Percentiles rank a stretch among this genome's conserved stretches.
Evolutionary conservation across 2,329 filamentous ascomycete species (phyloP).

Genomic region (Biscogniauxia sp.): DNA sequence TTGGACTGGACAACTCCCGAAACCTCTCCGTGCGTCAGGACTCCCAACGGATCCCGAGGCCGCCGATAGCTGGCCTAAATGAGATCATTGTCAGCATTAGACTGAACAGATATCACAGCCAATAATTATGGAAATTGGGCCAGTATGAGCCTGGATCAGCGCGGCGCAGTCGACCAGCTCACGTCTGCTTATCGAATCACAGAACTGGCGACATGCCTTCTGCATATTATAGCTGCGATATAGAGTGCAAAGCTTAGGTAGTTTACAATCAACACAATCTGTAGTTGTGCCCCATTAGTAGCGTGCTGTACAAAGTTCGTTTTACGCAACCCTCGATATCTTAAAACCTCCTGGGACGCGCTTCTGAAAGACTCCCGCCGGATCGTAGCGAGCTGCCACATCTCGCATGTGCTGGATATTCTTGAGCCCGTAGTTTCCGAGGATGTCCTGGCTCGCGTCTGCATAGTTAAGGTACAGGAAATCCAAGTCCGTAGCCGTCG

Average conservation of each 20-base stretch:
- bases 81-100: neutral
- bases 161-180: neutral
- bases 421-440: constrained; percentile 28
- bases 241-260: neutral
- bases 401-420: constrained; percentile 26
- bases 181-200: neutral
- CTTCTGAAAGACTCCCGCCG: constrained; percentile 29
- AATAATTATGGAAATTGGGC: neutral
- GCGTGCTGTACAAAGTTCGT: neutral
- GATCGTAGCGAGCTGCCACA: constrained; percentile 30
- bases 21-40: neutral
- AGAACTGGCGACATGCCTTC: neutral
- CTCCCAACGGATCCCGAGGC: constrained; percentile 18
- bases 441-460: constrained; percentile 26
- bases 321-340: constrained; percentile 17
- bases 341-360: constrained; percentile 35
- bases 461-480: constrained; percentile 36
- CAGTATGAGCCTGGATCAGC: neutral
- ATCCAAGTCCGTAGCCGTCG: constrained; percentile 20
- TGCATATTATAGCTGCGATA: constrained; percentile 1
- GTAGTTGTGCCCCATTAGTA: neutral
- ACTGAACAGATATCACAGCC: neutral
- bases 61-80: constrained; percentile 9
- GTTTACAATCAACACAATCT: neutral
- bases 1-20: neutral